Conservation (phyloP, 2,329 filamentous ascomycete genomes). For the Pseudogymnoascus sp. region DNA sequence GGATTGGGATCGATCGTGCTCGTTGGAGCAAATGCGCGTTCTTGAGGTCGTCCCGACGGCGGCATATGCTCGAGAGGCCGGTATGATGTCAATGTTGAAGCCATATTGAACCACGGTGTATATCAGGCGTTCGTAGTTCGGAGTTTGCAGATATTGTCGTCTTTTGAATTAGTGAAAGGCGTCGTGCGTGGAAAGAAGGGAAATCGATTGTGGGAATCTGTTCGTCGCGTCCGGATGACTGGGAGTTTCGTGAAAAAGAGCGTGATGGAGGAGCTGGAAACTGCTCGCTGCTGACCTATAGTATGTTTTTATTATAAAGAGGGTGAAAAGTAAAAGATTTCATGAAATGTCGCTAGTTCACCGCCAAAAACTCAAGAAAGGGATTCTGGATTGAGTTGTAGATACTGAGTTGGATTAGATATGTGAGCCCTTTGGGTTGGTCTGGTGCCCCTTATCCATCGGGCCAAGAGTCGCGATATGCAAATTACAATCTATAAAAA, state of each 20-base stretch:
- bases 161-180: background rate
- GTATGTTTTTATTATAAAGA: slow-evolving; percentile 1
- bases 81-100: slow-evolving; percentile 6
- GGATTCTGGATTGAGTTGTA: background rate
- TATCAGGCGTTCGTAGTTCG: background rate
- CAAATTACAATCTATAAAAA: slow-evolving; percentile 8
- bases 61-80: slow-evolving; percentile 2
- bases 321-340: background rate
- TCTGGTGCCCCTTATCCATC: background rate
- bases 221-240: slow-evolving; percentile 4
- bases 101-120: slow-evolving; percentile 2
- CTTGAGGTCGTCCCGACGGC: slow-evolving; percentile 19
- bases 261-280: background rate
- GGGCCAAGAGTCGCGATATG: slow-evolving; percentile 3
- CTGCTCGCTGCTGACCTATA: background rate
- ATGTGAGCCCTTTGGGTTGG: slow-evolving; percentile 2
- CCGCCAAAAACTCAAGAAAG: background rate
- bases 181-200: background rate
- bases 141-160: background rate
- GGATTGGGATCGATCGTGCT: slow-evolving; percentile 32
- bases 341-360: background rate
- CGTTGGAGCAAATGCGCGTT: slow-evolving; percentile 32
- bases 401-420: slow-evolving; percentile 3
- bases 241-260: slow-evolving; percentile 3
- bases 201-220: background rate